Conservation (phyloP, 1,284 basidiomycete species). For the Schizopora paradoxa region DNA sequence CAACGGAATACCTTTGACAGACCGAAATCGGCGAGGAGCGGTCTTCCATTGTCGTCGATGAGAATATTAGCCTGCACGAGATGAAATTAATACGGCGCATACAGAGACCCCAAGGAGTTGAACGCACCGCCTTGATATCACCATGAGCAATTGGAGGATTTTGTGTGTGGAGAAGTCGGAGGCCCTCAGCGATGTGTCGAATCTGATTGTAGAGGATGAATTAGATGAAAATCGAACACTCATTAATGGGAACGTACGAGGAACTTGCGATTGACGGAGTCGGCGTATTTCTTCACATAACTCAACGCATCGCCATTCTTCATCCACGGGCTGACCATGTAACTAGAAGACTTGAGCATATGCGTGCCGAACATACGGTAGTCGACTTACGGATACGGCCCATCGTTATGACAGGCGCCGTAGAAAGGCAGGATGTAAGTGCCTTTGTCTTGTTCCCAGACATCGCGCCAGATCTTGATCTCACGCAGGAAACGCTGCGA, state of each 20-base stretch:
- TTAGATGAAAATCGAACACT: constrained; percentile 1
- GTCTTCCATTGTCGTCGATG: constrained; percentile 40
- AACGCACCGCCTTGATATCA: constrained; percentile 45
- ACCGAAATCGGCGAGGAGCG: constrained; percentile 54
- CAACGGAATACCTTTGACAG: constrained; percentile 27
- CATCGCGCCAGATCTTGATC: constrained; percentile 47
- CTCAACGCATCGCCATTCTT: constrained; percentile 44
- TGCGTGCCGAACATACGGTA: not conserved
- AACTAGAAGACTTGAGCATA: constrained; percentile 20
- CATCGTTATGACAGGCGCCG: constrained; percentile 47
- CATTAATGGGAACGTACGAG: constrained; percentile 30
- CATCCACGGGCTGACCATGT: constrained; percentile 54
- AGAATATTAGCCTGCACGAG: constrained; percentile 45
- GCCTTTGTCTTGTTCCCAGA: constrained; percentile 49
- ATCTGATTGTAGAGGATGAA: constrained; percentile 30
- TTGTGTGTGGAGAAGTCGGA: constrained; percentile 45
- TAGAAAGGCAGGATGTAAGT: constrained; percentile 50
- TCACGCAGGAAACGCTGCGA: constrained; percentile 46
- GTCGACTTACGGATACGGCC: constrained; percentile 44
- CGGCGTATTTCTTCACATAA: constrained; percentile 36
- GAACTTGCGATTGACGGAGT: constrained; percentile 34
- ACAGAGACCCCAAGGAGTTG: constrained; percentile 2
- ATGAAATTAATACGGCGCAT: not conserved
- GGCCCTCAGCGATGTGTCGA: constrained; percentile 39
- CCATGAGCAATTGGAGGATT: constrained; percentile 47